Evolutionary conservation across 2,329 filamentous ascomycete genomes (phyloP).

Genomic region (Cryphonectria radicalis): DNA sequence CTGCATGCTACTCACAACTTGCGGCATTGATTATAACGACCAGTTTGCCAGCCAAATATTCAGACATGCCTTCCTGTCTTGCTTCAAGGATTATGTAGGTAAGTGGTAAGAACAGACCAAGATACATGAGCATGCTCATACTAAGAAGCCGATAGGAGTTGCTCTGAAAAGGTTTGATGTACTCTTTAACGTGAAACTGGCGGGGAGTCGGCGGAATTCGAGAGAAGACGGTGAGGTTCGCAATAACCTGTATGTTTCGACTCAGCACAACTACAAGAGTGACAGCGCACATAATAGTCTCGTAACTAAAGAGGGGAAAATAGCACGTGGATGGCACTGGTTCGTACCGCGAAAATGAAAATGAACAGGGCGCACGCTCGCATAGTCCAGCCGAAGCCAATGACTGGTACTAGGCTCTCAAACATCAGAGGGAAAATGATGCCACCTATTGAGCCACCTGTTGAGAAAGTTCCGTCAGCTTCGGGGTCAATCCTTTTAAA

Average conservation of each 20-base stretch:
- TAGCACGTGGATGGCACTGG: too few species aligned
- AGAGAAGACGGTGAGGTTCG: constrained; percentile 34
- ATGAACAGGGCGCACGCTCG: constrained; percentile 36
- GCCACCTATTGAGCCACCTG: constrained; percentile 36
- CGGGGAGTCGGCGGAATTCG: constrained; percentile 20
- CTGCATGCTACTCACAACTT: constrained; percentile 16
- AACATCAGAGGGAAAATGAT: constrained; percentile 39
- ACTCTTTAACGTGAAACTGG: constrained; percentile 24
- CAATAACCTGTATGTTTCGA: constrained; percentile 31
- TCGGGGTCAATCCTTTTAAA: too few species aligned
- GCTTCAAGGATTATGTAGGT: constrained; percentile 35
- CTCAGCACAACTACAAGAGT: not conserved
- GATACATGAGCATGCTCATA: constrained; percentile 32
- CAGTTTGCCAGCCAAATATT: constrained; percentile 33
- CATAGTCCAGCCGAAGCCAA: constrained; percentile 39
- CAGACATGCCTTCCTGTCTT: constrained; percentile 30
- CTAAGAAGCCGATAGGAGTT: constrained; percentile 31
- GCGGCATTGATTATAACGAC: constrained; percentile 36
- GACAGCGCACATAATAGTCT: not conserved
- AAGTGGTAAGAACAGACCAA: constrained; percentile 36
- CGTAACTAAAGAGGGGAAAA: too few species aligned
- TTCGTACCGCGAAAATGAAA: constrained; percentile 24
- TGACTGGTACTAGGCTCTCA: constrained; percentile 31
- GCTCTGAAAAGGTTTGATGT: constrained; percentile 32
- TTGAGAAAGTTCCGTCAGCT: not conserved